Base-by-base conservation (phyloP, 305 asterid genomes). In the Fraxinus greggii region DNA sequence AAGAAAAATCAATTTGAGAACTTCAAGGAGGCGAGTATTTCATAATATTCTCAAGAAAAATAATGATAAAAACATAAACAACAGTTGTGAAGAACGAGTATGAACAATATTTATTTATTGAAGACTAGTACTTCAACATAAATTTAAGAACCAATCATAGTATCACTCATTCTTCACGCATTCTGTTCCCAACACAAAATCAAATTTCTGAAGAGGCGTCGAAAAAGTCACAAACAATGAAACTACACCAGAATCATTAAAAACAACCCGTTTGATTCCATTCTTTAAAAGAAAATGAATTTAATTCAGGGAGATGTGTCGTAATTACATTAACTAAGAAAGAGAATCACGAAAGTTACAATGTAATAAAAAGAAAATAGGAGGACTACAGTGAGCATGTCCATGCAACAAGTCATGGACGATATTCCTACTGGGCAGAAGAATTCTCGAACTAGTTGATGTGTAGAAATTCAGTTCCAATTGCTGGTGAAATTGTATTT, bases 181-280 rank as follows among this genome's bases (percentile, higher is more conserved):
- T 77, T 65, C 29, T 78, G 32, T 31, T 77, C 83, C 76, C 28
- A 54, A 69, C 12, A 76, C 72, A 69, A 36, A 12, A 78, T 61
- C 17, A 21, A 61, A 23, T 61, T 61, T 61, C 13, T 23, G 70
- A 23, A 61, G 31, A 61, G 70, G 32, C 31, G 0, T 28, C 21
- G 23, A 78, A 23, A 36, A 78, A 28, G 24, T 48, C 67, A 42
- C 51, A 29, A 67, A 69, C 67, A 61, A 80, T 83, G 75, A 51
- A 73, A 80, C 69, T 67, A 65, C 54, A 48, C 48, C 73, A 59
- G 36, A 78, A 74, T 54, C 45, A 83, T 24, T 78, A 56, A 79
- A 79, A 24, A 65, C 59, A 61, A 13, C 32, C 15, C 12, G 15
- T 7, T 8, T 21, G 12, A 61, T 61, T 23, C 4, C 31, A 3